phyloP scores from a whole-genome alignment of 2,329 filamentous ascomycete species.

The Bisporella sp. region DNA sequence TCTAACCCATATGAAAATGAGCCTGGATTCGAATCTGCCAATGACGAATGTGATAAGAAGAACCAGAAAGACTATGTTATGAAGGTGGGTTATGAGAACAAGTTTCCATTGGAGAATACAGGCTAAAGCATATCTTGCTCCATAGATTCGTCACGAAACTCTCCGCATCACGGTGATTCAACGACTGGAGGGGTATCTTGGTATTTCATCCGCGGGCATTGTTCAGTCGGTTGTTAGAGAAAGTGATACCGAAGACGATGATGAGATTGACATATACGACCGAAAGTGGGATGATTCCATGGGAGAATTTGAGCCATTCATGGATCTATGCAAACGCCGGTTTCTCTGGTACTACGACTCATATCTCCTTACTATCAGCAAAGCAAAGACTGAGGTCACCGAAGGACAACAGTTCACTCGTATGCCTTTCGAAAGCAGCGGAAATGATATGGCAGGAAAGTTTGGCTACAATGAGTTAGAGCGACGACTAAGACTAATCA shows the following conservation, averaged over 20 bases:
- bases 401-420: constrained; percentile 60
- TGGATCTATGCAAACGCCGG: constrained; percentile 80
- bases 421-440: constrained; percentile 79
- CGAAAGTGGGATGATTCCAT: constrained; percentile 36
- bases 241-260: constrained; percentile 33
- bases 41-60: constrained; percentile 61
- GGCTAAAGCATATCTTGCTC: constrained; percentile 3
- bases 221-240: constrained; percentile 28
- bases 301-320: constrained; percentile 74
- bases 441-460: constrained; percentile 78
- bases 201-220: constrained; percentile 47
- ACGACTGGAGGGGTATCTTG: constrained; percentile 72
- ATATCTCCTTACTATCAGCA: constrained; percentile 66
- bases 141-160: constrained; percentile 82
- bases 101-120: neutral
- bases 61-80: constrained; percentile 68
- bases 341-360: constrained; percentile 96
- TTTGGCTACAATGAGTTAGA: constrained; percentile 77
- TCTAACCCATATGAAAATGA: constrained; percentile 93
- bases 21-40: constrained; percentile 79
- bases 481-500: constrained; percentile 60
- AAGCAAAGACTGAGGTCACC: constrained; percentile 55
- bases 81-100: constrained; percentile 49
- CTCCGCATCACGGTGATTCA: constrained; percentile 81
- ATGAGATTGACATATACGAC: constrained; percentile 24